Evolutionary conservation across 1,284 basidiomycete genomes (phyloP).

Genomic region (Pisolithus thermaeus): DNA sequence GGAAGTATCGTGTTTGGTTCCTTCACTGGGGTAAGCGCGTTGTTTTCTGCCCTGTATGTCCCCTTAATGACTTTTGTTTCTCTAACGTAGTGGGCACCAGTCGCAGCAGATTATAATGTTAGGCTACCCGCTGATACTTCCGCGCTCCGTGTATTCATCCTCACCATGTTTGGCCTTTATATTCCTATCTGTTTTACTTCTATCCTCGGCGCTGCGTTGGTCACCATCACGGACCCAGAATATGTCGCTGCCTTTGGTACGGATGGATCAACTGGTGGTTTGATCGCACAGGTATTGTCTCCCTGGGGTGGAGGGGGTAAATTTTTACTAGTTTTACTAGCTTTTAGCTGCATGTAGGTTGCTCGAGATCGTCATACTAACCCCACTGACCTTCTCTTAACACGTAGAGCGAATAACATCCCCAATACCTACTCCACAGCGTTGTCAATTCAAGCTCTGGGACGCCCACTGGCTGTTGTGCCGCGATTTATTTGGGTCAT

Average conservation of each 20-base stretch:
- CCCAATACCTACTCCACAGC: constrained; percentile 56
- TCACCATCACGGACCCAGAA: constrained; percentile 48
- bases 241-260: constrained; percentile 44
- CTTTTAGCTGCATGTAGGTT: constrained; percentile 46
- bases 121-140: constrained; percentile 42
- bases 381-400: not conserved
- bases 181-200: constrained; percentile 51
- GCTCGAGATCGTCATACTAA: not conserved
- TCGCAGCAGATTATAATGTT: constrained; percentile 55
- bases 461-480: constrained; percentile 47
- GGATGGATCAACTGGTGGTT: constrained; percentile 43
- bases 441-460: constrained; percentile 51
- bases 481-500: constrained; percentile 60
- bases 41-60: not conserved
- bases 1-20: constrained; percentile 56
- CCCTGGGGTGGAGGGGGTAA: constrained; percentile 49
- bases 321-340: constrained; percentile 54
- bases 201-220: constrained; percentile 49
- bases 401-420: constrained; percentile 48
- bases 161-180: constrained; percentile 55
- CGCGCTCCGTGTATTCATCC: constrained; percentile 43
- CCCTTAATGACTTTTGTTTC: not conserved
- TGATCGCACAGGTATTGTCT: constrained; percentile 38
- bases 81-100: constrained; percentile 35
- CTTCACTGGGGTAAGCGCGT: constrained; percentile 37